Evolutionary conservation across 108 stramenopile genomes (phyloP).

Genomic region (Skeletonema potamos): DNA sequence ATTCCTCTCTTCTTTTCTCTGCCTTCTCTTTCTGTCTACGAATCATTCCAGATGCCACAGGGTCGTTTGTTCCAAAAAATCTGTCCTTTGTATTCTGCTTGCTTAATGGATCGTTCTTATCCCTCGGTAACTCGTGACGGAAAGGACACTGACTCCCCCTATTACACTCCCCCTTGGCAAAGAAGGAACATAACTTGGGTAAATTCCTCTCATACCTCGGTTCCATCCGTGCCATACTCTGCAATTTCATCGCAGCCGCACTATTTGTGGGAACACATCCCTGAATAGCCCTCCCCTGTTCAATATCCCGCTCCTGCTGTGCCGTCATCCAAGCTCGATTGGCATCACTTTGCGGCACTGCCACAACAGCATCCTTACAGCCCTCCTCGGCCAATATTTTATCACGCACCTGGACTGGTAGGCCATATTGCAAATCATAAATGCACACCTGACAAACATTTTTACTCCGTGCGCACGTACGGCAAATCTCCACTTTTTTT

Average conservation of each 20-base stretch:
- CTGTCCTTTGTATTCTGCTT: constrained; percentile 95
- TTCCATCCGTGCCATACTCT: constrained; percentile 90
- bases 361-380: constrained; percentile 43
- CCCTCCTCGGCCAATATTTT: constrained; percentile 84
- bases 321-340: constrained; percentile 87
- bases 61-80: constrained; percentile 93
- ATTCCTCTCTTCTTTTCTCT: constrained; percentile 58
- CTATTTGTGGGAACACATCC: constrained; percentile 58
- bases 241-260: constrained; percentile 77
- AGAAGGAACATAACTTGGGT: constrained; percentile 95
- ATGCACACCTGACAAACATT: constrained; percentile 99
- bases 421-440: constrained; percentile 96
- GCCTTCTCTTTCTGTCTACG: constrained; percentile 49
- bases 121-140: constrained; percentile 96
- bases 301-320: constrained; percentile 75
- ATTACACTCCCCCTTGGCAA: constrained; percentile 94
- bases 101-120: constrained; percentile 88
- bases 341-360: constrained; percentile 87
- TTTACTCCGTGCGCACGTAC: constrained; percentile 93
- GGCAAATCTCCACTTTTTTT: constrained; percentile 96
- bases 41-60: constrained; percentile 87
- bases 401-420: constrained; percentile 93
- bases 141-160: constrained; percentile 94
- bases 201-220: constrained; percentile 95
- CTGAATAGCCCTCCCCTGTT: constrained; percentile 55